Base-by-base conservation (phyloP, 306 rosid genomes). In the Luffa aegyptiaca region DNA sequence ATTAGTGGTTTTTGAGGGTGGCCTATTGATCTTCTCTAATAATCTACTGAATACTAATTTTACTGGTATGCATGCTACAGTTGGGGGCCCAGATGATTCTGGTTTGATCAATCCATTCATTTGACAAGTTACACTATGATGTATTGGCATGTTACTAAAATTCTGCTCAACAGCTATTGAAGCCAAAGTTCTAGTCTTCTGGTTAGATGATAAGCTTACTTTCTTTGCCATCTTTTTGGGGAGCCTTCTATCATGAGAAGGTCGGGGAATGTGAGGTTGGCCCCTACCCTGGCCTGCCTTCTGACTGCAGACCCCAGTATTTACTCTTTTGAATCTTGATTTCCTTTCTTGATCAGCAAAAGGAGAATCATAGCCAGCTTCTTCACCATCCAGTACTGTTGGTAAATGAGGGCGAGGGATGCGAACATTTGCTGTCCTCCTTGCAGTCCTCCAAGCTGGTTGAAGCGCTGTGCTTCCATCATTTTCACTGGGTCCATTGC, bases 21-120 rank as follows among this genome's bases (percentile, higher is more conserved):
- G 97, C 94, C 97, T 90, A 86, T 95, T 95, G 81, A 95, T 95
- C 92, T 93, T 95, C 97, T 93, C 99, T 59, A 95, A 93, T 88
- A 95, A 91, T 88, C 99, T 92, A 90, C 99, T 91, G 88, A 90
- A 95, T 53, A 87, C 97, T 86, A 95, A 85, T 77, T 93, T 90
- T 69, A 95, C 97, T 20, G 99, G 99, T 88, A 95, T 95, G 93
- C 97, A 95, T n/a, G 97, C 96, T 59, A 93, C 97, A 31, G 97
- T 93, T 10, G 93, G 81, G 83, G 88, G 90, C 71, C 88, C 92
- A 76, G 90, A 85, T 61, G 90, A 88, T 82, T 86, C 96, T 46
- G 96, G 93, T 80, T 93, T 95, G 66, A 84, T 86, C 90, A 83
- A 77, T 83, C 93, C 88, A 78, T 90, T 88, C 83, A 88, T 82